phyloP scores from a whole-genome alignment of 108 stramenopile species.

The Schizochytrium sp. region DNA sequence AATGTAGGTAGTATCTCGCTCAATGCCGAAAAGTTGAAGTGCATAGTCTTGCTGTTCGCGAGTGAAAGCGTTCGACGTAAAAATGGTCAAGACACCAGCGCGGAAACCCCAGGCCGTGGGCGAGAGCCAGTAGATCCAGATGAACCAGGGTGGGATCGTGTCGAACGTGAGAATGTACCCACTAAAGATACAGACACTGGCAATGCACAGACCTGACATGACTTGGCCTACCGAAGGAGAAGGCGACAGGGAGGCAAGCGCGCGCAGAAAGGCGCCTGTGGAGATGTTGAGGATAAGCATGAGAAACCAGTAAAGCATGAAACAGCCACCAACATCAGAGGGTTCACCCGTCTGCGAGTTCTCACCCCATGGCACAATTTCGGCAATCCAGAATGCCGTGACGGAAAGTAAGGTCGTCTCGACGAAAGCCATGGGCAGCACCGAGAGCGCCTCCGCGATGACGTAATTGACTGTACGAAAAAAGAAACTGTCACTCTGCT shows the following conservation, averaged over 20 bases:
- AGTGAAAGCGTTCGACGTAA: neutral
- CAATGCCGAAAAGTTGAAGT: neutral
- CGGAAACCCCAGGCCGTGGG: conserved; percentile 16
- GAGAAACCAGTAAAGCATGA: neutral
- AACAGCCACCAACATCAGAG: neutral
- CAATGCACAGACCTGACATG: conserved; percentile 16
- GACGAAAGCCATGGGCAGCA: neutral
- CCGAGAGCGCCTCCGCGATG: neutral
- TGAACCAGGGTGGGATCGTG: neutral
- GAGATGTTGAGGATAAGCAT: neutral
- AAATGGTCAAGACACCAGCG: neutral
- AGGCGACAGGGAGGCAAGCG: neutral
- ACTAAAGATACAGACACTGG: conserved; percentile 39
- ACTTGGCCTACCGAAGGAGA: neutral
- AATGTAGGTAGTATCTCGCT: neutral
- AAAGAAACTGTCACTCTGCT: conserved; percentile 71
- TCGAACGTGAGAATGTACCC: conserved; percentile 36
- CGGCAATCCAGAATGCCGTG: neutral
- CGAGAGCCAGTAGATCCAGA: conserved; percentile 12
- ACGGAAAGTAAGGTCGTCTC: neutral
- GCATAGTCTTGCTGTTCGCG: neutral
- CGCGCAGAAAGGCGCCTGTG: neutral
- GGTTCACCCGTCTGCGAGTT: neutral
- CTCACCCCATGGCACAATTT: neutral
- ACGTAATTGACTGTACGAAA: conserved; percentile 36